Percentiles rank a stretch among this genome's conserved stretches.
Conservation (phyloP, 306 rosid species). For the Echinosophora koreensis region DNA sequence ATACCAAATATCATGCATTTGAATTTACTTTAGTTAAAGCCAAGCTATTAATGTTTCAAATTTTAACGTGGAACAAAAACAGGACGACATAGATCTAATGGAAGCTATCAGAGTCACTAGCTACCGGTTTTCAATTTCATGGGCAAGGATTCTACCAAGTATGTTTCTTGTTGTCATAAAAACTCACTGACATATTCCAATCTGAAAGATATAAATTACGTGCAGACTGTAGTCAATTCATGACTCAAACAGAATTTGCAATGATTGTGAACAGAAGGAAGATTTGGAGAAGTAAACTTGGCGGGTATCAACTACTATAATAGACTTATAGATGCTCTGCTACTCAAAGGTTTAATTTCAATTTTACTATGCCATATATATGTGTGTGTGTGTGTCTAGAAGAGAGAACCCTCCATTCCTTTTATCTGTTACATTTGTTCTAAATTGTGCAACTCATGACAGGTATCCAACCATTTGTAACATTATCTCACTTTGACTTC, state of each 20-base stretch:
- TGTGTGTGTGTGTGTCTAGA: too few relatives aligned
- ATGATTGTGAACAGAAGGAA: constrained; percentile 61
- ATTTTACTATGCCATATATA: constrained; percentile 2
- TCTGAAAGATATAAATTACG: neutral
- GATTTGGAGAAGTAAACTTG: constrained; percentile 66
- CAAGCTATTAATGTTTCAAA: neutral
- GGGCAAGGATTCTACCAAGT: constrained; percentile 87
- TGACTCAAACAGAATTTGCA: constrained; percentile 9
- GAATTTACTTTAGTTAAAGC: neutral
- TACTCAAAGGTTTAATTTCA: constrained; percentile 58
- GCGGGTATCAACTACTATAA: constrained; percentile 65
- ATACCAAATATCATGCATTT: neutral
- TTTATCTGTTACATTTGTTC: neutral
- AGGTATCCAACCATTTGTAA: constrained; percentile 67
- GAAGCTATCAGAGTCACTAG: constrained; percentile 58
- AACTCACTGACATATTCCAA: neutral
- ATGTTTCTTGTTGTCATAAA: constrained; percentile 31
- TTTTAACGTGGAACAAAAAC: constrained; percentile 40
- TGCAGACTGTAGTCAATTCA: constrained; percentile 18
- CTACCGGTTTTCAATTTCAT: constrained; percentile 80
- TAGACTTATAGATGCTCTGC: constrained; percentile 62
- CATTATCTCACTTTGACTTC: constrained; percentile 55
- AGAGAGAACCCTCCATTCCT: neutral
- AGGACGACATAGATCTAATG: constrained; percentile 80
- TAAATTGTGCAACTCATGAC: constrained; percentile 14